Conservation (phyloP, 495 filamentous ascomycete genomes). For the Lichina pygmaea region DNA sequence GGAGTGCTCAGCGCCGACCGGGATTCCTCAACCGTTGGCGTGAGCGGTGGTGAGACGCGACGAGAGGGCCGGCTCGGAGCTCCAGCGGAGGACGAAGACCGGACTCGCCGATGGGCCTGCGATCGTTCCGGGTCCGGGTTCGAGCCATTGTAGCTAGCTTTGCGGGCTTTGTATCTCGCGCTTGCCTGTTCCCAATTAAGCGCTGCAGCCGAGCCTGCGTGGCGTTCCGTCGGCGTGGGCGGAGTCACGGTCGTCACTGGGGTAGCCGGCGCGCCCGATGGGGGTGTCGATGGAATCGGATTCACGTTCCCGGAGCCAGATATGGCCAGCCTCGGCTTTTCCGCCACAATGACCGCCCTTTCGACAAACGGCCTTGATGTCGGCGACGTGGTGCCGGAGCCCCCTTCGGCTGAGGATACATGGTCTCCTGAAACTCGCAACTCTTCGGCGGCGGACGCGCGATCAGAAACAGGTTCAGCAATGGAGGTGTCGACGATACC, state of each 20-base stretch:
- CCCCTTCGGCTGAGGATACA: not conserved
- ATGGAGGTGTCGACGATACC: too few species aligned
- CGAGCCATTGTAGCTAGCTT: not conserved
- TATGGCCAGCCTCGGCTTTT: not conserved
- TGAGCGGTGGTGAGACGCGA: constrained; percentile 38
- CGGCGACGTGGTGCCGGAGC: not conserved
- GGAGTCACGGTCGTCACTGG: constrained; percentile 27
- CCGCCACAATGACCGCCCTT: not conserved
- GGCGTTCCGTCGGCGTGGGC: constrained; percentile 15
- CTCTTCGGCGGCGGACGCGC: not conserved
- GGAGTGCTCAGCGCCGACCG: constrained; percentile 14
- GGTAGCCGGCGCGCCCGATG: constrained; percentile 5
- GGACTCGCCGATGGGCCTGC: constrained; percentile 44
- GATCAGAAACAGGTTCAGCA: too few species aligned
- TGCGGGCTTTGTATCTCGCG: not conserved
- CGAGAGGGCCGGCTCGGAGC: constrained; percentile 80
- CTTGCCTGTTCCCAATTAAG: not conserved
- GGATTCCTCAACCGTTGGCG: constrained; percentile 39
- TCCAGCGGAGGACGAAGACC: constrained; percentile 33
- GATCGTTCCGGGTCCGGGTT: constrained; percentile 6
- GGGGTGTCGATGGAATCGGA: constrained; percentile 16
- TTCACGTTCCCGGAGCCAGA: not conserved
- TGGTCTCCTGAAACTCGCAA: not conserved
- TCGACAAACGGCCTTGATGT: not conserved
- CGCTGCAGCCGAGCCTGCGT: not conserved